Evolutionary conservation across 768 basidiomycete species (phyloP).

Genomic region (Leucogyrophana mollusca): DNA sequence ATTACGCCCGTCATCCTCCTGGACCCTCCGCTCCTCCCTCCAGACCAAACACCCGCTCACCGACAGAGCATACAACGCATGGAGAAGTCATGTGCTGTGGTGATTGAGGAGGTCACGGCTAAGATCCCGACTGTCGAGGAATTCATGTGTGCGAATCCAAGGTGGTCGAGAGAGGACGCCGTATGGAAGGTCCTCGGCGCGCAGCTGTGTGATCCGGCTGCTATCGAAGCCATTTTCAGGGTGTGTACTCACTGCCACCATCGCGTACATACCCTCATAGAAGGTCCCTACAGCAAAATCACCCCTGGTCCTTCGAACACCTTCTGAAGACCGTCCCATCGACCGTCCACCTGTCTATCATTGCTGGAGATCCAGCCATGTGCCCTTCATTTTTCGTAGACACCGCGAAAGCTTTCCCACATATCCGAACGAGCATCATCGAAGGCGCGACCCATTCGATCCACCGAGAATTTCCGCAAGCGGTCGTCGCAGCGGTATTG

Average conservation of each 20-base stretch:
- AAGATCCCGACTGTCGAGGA: neutral
- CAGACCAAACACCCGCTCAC: neutral
- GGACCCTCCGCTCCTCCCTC: slow-evolving; percentile 14
- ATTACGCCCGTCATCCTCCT: slow-evolving; percentile 14
- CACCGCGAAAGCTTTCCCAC: slow-evolving; percentile 1
- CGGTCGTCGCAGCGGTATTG: slow-evolving; percentile 8
- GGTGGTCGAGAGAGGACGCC: neutral
- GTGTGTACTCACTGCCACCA: neutral
- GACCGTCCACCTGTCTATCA: slow-evolving; percentile 9
- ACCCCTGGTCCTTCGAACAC: slow-evolving; percentile 19
- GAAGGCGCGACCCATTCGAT: slow-evolving; percentile 15
- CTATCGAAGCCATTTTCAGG: neutral
- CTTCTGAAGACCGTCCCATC: slow-evolving; percentile 3
- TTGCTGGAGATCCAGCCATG: slow-evolving; percentile 14
- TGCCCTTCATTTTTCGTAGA: neutral
- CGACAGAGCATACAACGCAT: neutral
- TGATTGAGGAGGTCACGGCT: slow-evolving; percentile 1
- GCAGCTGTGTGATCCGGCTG: neutral
- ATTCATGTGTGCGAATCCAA: neutral
- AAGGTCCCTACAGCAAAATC: slow-evolving; percentile 15
- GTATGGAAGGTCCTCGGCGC: neutral
- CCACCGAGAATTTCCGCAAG: slow-evolving; percentile 10
- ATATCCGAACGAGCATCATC: slow-evolving; percentile 2
- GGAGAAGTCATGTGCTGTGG: neutral
- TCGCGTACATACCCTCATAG: neutral